These are phyloP conservation scores for Entomophthora muscae DNA, from an alignment of 371 early-diverging fungal species.

Conservation along the genomic window DNA sequence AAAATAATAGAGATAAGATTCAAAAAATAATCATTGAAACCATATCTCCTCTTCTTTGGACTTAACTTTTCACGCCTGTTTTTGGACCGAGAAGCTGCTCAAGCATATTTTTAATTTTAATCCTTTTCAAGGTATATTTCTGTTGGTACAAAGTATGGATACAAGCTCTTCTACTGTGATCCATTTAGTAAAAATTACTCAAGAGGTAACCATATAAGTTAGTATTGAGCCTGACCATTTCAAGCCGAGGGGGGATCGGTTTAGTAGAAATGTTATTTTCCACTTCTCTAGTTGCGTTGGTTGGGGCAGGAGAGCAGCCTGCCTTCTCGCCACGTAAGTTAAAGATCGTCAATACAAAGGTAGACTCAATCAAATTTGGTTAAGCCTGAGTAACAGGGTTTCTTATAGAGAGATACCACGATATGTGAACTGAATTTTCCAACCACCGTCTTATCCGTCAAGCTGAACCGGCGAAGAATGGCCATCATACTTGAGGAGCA, in stretches of 20 bases:
- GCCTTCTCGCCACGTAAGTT: slow-evolving; percentile 72
- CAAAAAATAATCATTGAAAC: too few species aligned
- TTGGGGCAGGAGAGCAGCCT: slow-evolving; percentile 86
- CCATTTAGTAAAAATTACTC: slow-evolving; percentile 88
- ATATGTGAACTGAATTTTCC: slow-evolving; percentile 92
- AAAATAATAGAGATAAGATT: too few species aligned
- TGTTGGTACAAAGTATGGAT: slow-evolving; percentile 70
- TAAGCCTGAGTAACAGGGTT: not conserved
- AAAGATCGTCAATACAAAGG: slow-evolving; percentile 91
- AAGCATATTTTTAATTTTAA: not conserved
- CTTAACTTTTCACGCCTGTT: too few species aligned
- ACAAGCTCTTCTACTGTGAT: slow-evolving; percentile 84
- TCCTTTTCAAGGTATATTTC: slow-evolving; percentile 53
- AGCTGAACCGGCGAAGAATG: slow-evolving; percentile 81
- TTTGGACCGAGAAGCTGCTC: too few species aligned
- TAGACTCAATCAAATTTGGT: slow-evolving; percentile 11
- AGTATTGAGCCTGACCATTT: not conserved
- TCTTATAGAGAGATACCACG: slow-evolving; percentile 65
- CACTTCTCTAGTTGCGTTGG: slow-evolving; percentile 88
- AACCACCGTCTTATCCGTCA: slow-evolving; percentile 78
- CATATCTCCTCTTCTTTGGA: too few species aligned
- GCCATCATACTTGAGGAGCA: slow-evolving; percentile 85
- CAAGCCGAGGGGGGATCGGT: slow-evolving; percentile 70
- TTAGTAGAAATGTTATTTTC: slow-evolving; percentile 93
- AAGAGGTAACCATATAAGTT: slow-evolving; percentile 24